Conservation (phyloP, 1,284 basidiomycete species). For the Coniferiporia sulphurascens region DNA sequence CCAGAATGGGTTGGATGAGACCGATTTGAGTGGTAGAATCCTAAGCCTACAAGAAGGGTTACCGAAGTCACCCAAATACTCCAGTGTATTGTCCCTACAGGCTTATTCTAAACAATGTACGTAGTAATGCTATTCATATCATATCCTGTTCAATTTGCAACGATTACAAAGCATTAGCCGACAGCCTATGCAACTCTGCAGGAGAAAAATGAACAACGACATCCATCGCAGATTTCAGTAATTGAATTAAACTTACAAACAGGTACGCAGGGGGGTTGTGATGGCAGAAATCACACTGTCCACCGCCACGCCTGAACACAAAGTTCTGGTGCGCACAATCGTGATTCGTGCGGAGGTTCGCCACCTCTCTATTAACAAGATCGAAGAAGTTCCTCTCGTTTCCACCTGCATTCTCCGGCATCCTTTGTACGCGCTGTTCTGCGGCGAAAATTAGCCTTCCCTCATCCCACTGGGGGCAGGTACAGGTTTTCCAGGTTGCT, state of each 20-base stretch:
- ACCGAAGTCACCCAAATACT: not conserved
- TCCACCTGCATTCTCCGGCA: not conserved
- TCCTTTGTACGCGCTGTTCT: not conserved
- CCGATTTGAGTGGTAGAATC: too few relatives aligned
- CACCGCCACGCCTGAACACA: not conserved
- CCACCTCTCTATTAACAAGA: not conserved
- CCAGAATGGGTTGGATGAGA: too few relatives aligned
- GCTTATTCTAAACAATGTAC: not conserved
- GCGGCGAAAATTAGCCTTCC: constrained; percentile 13
- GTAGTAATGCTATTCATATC: not conserved
- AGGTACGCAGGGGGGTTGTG: not conserved
- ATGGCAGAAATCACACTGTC: not conserved
- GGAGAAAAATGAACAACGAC: not conserved
- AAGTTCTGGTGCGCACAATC: not conserved
- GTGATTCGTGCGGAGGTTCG: not conserved
- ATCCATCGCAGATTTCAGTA: not conserved
- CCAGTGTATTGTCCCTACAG: not conserved
- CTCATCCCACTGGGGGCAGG: constrained; percentile 54
- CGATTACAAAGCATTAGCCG: not conserved
- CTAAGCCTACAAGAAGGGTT: too few relatives aligned
- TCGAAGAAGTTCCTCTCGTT: not conserved
- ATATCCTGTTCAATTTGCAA: not conserved
- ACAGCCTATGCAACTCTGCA: not conserved
- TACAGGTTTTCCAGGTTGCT: constrained; percentile 46
- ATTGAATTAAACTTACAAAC: not conserved